Base-by-base conservation (phyloP, 106 monocot genomes). In the Dioscorea alata region DNA sequence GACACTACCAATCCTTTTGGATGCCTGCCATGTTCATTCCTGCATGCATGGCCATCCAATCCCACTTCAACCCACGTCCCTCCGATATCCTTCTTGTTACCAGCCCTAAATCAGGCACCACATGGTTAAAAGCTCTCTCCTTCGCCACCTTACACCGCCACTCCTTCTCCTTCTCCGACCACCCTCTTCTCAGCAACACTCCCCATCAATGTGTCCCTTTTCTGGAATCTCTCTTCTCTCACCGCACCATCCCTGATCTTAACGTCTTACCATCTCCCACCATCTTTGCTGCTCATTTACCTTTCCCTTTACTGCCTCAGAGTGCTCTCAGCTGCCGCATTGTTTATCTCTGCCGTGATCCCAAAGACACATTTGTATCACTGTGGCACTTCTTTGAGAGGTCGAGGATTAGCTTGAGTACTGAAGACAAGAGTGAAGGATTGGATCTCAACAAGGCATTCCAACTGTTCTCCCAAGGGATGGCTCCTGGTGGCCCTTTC, bases 61-160 rank as follows among this genome's bases (percentile, higher is more conserved):
- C 68, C 25, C 42, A 54, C 15, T 83, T 78, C 71, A 6, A 35
- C 15, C 16, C 74, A 4, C 69, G 70, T 50, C 74, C 74, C 4
- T 28, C 57, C 52, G 83, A 83, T 51, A 25, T 83, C 20, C 61
- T 83, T 50, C 61, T 78, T 1, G 68, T 60, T 49, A 71, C 83
- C 66, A 17, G 62, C 4, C 67, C 70, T 2, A 78, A 78, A 60
- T 57, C 64, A 9, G 74, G 78, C 23, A 75, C 74, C 21, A 73
- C 82, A 18, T 81, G 81, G 81, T 61, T 81, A 6, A 81, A 75
- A 50, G 71, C 81, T 34, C 63, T 81, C 24, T n/a, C 64, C 62
- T 83, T 71, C 67, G 32, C 70, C 22, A 50, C 61, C 49, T 23
- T 74, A n/a, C 59, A 74, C 23, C 74, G 74, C 33, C 2, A 53